phyloP scores from a whole-genome alignment of 768 basidiomycete genomes.

The Piloderma croceum region DNA sequence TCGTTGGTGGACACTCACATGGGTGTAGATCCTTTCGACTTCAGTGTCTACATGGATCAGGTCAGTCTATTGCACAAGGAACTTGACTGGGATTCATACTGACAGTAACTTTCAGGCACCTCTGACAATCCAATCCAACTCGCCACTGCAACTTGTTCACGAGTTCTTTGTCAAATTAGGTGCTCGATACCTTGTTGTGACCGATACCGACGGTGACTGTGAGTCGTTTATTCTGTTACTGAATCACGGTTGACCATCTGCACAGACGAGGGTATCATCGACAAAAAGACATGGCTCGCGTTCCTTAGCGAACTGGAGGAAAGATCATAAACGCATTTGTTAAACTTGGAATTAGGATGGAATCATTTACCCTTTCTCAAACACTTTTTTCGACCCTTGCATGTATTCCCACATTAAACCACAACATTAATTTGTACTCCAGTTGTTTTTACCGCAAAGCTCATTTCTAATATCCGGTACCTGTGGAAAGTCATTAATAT shows the following conservation, averaged over 20 bases:
- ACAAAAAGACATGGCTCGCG: slow-evolving; percentile 91
- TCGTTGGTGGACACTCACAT: slow-evolving; percentile 44
- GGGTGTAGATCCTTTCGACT: slow-evolving; percentile 61
- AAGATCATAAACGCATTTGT: slow-evolving; percentile 33
- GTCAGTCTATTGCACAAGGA: slow-evolving; percentile 39
- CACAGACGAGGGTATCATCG: slow-evolving; percentile 82
- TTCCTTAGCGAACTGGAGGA: slow-evolving; percentile 76
- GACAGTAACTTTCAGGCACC: too few relatives aligned
- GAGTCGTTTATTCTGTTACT: slow-evolving; percentile 23
- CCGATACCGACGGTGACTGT: slow-evolving; percentile 80
- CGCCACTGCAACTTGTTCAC: slow-evolving; percentile 88
- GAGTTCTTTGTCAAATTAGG: slow-evolving; percentile 94
- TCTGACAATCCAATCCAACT: slow-evolving; percentile 73
- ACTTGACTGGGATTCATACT: too few relatives aligned
- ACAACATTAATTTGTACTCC: too few relatives aligned
- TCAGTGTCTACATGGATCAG: slow-evolving; percentile 88
- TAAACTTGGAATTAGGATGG: too few relatives aligned
- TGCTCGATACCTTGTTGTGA: slow-evolving; percentile 82
- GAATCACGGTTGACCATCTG: not conserved
- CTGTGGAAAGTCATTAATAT: too few relatives aligned
- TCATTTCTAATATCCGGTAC: too few relatives aligned
- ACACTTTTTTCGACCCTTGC: too few relatives aligned
- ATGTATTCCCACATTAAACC: too few relatives aligned
- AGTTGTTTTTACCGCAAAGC: too few relatives aligned
- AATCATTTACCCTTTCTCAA: too few relatives aligned